Evolutionary conservation across 176 grass and related monocot genomes (phyloP).

Genomic region (Carex kokanica): DNA sequence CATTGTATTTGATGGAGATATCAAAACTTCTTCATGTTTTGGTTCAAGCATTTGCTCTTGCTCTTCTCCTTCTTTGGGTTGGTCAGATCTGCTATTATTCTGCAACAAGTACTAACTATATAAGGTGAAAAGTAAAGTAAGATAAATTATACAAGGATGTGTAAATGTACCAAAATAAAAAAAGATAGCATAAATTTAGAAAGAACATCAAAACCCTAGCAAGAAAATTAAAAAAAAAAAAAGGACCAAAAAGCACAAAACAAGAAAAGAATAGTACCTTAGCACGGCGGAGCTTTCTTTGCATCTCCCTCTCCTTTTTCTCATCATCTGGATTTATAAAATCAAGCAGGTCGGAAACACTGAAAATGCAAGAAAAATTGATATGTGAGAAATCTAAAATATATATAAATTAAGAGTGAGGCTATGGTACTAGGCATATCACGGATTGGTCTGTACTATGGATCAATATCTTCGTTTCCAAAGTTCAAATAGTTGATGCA

Average conservation of each 20-base stretch:
- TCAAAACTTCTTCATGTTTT: slow-evolving; percentile 9
- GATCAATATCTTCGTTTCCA: too few species aligned
- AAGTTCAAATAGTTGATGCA: too few species aligned
- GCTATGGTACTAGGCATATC: too few species aligned
- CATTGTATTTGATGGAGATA: slow-evolving; percentile 9
- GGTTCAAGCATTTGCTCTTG: slow-evolving; percentile 10
- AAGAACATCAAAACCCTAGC: background rate
- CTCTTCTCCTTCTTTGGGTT: slow-evolving; percentile 49
- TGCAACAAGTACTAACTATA: slow-evolving; percentile 63
- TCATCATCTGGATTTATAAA: slow-evolving; percentile 95
- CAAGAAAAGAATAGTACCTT: slow-evolving; percentile 46
- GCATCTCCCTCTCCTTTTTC: slow-evolving; percentile 78
- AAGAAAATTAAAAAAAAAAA: background rate
- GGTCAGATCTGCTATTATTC: slow-evolving; percentile 73
- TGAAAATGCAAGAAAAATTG: slow-evolving; percentile 46
- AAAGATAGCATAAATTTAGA: background rate
- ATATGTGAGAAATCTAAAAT: background rate
- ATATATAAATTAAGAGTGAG: background rate
- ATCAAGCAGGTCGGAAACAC: slow-evolving; percentile 98
- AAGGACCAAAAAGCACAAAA: background rate
- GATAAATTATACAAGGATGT: slow-evolving; percentile 11
- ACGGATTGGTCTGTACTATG: too few species aligned
- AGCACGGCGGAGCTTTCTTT: slow-evolving; percentile 67
- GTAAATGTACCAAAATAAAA: background rate
- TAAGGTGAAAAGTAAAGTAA: slow-evolving; percentile 48